A percentile compares a stretch with the other conserved stretches of the same genome.
Evolutionary conservation across 2,329 filamentous ascomycete genomes (phyloP).

Genomic region (Didymosphaeria variabile): DNA sequence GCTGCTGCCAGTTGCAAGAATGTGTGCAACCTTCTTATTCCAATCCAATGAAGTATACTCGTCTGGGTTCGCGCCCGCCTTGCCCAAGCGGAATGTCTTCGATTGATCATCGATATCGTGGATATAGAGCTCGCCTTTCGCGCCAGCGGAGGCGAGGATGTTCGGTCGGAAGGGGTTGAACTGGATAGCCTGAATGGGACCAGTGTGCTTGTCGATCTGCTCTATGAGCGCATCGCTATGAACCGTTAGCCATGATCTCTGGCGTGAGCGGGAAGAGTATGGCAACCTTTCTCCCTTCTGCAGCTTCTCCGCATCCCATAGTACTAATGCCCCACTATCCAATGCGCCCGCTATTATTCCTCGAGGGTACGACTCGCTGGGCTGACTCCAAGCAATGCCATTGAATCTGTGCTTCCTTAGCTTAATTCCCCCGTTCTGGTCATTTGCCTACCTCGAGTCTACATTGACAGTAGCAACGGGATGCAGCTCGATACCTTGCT

Average conservation of each 20-base stretch:
- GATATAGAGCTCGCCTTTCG: slow-evolving; percentile 95
- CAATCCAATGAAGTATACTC: slow-evolving; percentile 97
- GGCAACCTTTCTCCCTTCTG: slow-evolving; percentile 61
- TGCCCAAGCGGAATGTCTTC: slow-evolving; percentile 89
- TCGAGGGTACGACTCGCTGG: slow-evolving; percentile 77
- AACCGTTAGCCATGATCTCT: slow-evolving; percentile 37
- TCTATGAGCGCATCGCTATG: slow-evolving; percentile 80
- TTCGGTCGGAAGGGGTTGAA: slow-evolving; percentile 95
- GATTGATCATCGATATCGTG: slow-evolving; percentile 91
- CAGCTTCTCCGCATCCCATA: slow-evolving; percentile 88
- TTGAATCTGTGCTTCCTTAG: slow-evolving; percentile 74
- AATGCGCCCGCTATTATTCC: slow-evolving; percentile 95
- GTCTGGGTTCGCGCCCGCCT: slow-evolving; percentile 85
- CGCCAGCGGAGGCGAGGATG: slow-evolving; percentile 88
- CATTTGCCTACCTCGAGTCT: slow-evolving; percentile 77
- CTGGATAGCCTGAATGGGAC: slow-evolving; percentile 91
- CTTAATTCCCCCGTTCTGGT: not conserved
- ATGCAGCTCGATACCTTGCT: slow-evolving; percentile 82
- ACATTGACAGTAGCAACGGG: slow-evolving; percentile 84
- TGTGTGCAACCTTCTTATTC: slow-evolving; percentile 98
- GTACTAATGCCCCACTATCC: slow-evolving; percentile 90
- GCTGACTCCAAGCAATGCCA: slow-evolving; percentile 92
- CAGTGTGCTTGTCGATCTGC: slow-evolving; percentile 87
- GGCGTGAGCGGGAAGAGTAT: slow-evolving; percentile 56
- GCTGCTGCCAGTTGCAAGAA: slow-evolving; percentile 90